Base-by-base conservation (phyloP, 352 stramenopile species). In the Achlya hypogyna region DNA sequence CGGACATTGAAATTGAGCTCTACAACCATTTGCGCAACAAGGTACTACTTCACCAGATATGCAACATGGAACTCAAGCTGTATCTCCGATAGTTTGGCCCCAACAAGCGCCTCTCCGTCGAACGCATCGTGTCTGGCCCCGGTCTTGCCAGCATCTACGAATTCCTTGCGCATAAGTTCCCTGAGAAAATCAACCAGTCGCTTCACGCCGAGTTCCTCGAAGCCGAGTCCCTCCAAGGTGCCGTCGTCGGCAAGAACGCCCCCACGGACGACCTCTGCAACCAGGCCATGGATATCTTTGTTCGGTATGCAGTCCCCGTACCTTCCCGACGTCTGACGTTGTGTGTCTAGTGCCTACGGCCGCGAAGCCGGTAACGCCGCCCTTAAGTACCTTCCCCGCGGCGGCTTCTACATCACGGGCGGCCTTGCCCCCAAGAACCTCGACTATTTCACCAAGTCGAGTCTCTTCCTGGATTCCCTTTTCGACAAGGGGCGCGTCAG, bases 361-460 rank as follows among this genome's bases (percentile, higher is more conserved):
- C 84, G 80, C 65, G 96, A 98, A 82, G 91, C 95, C 60, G 96
- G 96, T 28, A 95, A 87, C 71, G 84, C 88, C 51, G 89, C 88
- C 62, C 84, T 99, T 63, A 98, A 98, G 76, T 98, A 93, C 63
- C 86, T 98, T 60, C 96, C 96, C 27, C 95, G 87, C 38, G 96
- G 96, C 72, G 96, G 96, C 23, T 89, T 99, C 63, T 99, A 98
- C 86, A 90, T 99, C 54, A 97, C 94, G 16, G 96, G 96, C 34
- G 96, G 96, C 31, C 82, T 99, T 27, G 97, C 96, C 22, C 90
- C 90, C 0, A 99, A 99, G 78, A 98, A 98, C 76, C 81, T 99
- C 45, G 78, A 95, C 70, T 94, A 91, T 67, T 98, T 99, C 73
- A 88, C 79, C 34, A 76, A 88, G 74, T 78, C 78, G 56, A 73